Evolutionary conservation across 768 basidiomycete species (phyloP), one percentile per base, ranked within the genome.

Genomic region (Hypholoma sublateritium): DNA sequence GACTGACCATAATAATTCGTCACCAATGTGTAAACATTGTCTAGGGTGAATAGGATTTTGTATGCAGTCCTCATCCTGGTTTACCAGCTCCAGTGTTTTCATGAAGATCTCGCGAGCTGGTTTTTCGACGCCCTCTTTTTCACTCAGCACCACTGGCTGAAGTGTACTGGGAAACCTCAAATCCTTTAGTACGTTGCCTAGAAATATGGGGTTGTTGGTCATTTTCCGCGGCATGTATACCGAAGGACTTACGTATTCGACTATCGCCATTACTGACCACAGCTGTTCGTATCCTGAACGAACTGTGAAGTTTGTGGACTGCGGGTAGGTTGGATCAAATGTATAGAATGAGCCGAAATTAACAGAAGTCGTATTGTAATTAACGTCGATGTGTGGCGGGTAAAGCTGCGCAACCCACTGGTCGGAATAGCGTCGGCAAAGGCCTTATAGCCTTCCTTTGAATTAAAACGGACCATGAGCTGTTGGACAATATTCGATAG

Each of bases 251-350:
- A 91, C 90, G 77, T 72, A 91, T 85, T 41, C 91, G 81, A 37
- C 74, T 72, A 68, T 93, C 91, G 1, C 84, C 81, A 65, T 93
- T 93, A 69, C 87, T 89, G 41, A 91, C 71, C 9, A 91, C 68
- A 5, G 82, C 88, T 32, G 81, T 84, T 53, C 63, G 70, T 35
- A 90, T 62, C 19, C 74, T 70, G 55, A 9, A 32, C 28, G 81
- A 67, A 22, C 28, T n/a, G 19, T 65, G 61, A 16, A 47, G 46
- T 2, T 28, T 28, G 25, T 47, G 16, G 39, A 41, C 39, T 41
- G 39, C 39, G 17, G 13, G 1, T 13, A 41, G 39, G 39, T 28
- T 7, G 37, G 3, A 39, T 39, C 12, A 41, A 41, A 16, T 41
- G 28, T 9, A 32, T 9, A 32, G 28, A 32, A 32, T 32, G 28